Percentiles rank a stretch among this genome's conserved stretches.
Evolutionary conservation across 176 grass and related monocot genomes (phyloP).

Genomic region (Typha latifolia): DNA sequence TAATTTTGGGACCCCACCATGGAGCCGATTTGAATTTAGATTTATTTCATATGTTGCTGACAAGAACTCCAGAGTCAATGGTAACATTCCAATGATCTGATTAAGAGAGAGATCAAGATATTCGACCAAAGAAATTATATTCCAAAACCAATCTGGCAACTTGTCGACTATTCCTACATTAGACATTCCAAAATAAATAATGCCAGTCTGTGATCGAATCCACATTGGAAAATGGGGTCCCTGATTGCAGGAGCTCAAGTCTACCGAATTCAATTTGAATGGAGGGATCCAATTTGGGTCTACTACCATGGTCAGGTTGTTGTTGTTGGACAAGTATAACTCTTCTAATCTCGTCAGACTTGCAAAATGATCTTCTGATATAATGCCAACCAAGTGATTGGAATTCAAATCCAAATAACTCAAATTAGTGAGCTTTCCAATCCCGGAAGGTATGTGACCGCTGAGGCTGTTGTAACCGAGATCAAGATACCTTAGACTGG

Average conservation of each 20-base stretch:
- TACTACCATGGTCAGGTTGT: background rate
- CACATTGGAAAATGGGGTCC: conserved; percentile 21
- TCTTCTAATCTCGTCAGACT: background rate
- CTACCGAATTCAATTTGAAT: background rate
- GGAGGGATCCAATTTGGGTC: conserved; percentile 22
- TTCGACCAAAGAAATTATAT: background rate
- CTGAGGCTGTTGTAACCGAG: background rate
- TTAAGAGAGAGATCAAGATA: conserved; percentile 16
- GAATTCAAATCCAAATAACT: background rate
- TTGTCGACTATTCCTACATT: conserved; percentile 18
- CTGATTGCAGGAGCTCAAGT: background rate
- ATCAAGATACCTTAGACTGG: conserved; percentile 7
- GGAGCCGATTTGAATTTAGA: conserved; percentile 8
- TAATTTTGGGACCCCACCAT: conserved; percentile 2
- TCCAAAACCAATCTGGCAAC: conserved; percentile 32
- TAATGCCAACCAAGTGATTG: conserved; percentile 2
- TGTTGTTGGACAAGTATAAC: fast-evolving
- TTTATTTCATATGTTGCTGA: fast-evolving
- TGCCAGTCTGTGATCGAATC: conserved; percentile 10
- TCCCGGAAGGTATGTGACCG: conserved; percentile 11
- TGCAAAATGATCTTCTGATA: conserved; percentile 21
- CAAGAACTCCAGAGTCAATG: background rate
- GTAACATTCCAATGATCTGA: conserved; percentile 10
- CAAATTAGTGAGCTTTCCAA: conserved; percentile 12
- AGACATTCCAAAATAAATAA: conserved; percentile 8